These are phyloP conservation scores for Termitomyces sp. DNA, from an alignment of 768 basidiomycete genomes.

Conservation along the genomic window DNA sequence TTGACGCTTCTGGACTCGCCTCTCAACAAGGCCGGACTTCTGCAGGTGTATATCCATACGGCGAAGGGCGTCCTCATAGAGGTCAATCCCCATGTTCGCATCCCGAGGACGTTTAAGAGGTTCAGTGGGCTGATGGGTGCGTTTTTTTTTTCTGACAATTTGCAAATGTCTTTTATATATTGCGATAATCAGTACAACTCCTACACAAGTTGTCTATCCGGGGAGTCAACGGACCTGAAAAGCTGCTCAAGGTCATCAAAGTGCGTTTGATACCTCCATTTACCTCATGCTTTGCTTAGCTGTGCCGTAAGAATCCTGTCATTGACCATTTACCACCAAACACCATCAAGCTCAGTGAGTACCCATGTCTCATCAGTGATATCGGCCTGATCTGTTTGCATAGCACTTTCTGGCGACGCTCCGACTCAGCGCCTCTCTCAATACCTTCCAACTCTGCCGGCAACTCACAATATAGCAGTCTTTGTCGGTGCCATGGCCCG, in stretches of 20 bases:
- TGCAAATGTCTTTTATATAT: slow-evolving; percentile 3
- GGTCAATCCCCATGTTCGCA: slow-evolving; percentile 96
- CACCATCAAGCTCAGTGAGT: slow-evolving; percentile 92
- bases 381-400: background rate
- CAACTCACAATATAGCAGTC: slow-evolving; percentile 87
- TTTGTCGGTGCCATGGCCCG: slow-evolving; percentile 99
- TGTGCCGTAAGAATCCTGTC: slow-evolving; percentile 75
- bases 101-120: slow-evolving; percentile 97
- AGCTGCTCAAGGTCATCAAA: slow-evolving; percentile 95
- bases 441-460: slow-evolving; percentile 82
- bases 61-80: slow-evolving; percentile 95
- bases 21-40: slow-evolving; percentile 92
- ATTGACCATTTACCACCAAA: slow-evolving; percentile 92
- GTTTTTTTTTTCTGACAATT: slow-evolving; percentile 9
- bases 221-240: slow-evolving; percentile 95
- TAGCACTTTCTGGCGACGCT: slow-evolving; percentile 91
- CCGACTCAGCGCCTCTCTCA: slow-evolving; percentile 74
- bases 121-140: slow-evolving; percentile 98
- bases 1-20: slow-evolving; percentile 96
- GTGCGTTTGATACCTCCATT: slow-evolving; percentile 33
- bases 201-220: slow-evolving; percentile 94
- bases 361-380: background rate
- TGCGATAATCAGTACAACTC: slow-evolving; percentile 73
- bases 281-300: background rate
- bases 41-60: slow-evolving; percentile 98